These are phyloP conservation scores for Prunus armeniaca DNA, from an alignment of 306 rosid genomes.

Conservation along the genomic window DNA sequence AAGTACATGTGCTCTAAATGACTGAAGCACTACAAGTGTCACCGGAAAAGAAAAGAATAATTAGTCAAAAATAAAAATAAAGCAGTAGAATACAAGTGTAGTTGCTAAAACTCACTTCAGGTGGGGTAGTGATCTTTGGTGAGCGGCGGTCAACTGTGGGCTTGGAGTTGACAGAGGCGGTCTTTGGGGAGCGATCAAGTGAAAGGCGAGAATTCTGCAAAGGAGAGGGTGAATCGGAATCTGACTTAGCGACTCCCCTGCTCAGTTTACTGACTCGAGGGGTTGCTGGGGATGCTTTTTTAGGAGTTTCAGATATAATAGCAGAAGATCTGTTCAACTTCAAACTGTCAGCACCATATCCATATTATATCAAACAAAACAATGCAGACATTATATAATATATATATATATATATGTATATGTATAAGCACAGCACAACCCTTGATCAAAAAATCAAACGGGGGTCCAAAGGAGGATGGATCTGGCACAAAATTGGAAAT, in stretches of 20 bases:
- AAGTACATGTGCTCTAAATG: not conserved
- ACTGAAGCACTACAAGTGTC: not conserved
- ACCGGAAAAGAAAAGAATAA: no score
- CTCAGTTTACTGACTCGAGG: slow-evolving; percentile 72
- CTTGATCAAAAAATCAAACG: slow-evolving; percentile 9
- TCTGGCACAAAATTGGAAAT: slow-evolving; percentile 37
- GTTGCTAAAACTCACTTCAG: slow-evolving; percentile 63
- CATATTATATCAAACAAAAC: not conserved
- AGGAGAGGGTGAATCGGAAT: slow-evolving; percentile 71
- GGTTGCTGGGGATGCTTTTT: slow-evolving; percentile 71
- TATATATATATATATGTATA: no score
- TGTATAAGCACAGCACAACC: no score
- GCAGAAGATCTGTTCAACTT: not conserved
- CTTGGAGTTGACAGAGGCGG: slow-evolving; percentile 50
- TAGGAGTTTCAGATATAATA: slow-evolving; percentile 47
- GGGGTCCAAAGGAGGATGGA: slow-evolving; percentile 19
- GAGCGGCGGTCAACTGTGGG: slow-evolving; percentile 59
- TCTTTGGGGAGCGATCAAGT: slow-evolving; percentile 68
- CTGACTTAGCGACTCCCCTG: slow-evolving; percentile 65
- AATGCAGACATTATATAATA: not conserved
- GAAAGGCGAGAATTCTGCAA: slow-evolving; percentile 67
- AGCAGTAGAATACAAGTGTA: not conserved
- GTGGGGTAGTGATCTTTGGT: slow-evolving; percentile 60
- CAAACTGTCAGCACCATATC: not conserved
- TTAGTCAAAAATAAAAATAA: not conserved